Conservation (phyloP, 805 yeast genomes). For the Metschnikowia sp. region DNA sequence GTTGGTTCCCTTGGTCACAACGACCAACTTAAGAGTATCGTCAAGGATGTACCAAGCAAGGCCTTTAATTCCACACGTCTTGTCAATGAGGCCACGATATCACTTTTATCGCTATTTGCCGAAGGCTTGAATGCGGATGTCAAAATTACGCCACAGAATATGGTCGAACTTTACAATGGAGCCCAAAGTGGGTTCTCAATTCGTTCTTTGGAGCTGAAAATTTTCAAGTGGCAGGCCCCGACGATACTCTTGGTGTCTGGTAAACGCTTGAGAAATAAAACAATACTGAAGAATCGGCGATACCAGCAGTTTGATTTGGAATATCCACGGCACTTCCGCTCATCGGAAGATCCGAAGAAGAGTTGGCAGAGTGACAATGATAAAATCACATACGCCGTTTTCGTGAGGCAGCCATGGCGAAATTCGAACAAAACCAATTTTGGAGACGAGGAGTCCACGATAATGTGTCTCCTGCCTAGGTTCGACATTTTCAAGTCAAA, state of each 20-base stretch:
- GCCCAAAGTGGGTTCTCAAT: constrained; percentile 82
- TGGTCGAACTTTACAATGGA: constrained; percentile 67
- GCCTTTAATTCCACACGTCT: constrained; percentile 27
- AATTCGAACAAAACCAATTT: constrained; percentile 66
- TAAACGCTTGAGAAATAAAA: constrained; percentile 38
- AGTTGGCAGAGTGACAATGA: constrained; percentile 41
- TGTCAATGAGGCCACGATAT: constrained; percentile 37
- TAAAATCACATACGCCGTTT: constrained; percentile 59
- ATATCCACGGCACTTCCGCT: constrained; percentile 38
- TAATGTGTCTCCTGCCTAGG: constrained; percentile 66
- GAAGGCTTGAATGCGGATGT: constrained; percentile 22
- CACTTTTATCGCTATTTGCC: constrained; percentile 37
- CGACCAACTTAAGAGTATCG: not conserved
- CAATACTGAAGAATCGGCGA: constrained; percentile 39
- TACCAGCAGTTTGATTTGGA: constrained; percentile 50
- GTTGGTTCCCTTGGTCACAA: not conserved
- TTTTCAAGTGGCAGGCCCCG: constrained; percentile 89
- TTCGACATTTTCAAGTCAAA: constrained; percentile 47
- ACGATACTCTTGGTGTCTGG: constrained; percentile 72
- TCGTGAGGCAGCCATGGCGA: constrained; percentile 72
- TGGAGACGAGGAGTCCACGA: constrained; percentile 56
- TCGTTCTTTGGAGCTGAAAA: constrained; percentile 78
- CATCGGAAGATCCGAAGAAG: constrained; percentile 21
- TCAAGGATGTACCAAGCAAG: not conserved
- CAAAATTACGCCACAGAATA: constrained; percentile 42